Percentiles rank a stretch among this genome's conserved stretches.
phyloP scores from a whole-genome alignment of 495 filamentous ascomycete species.

The Trypethelium eluteriae region DNA sequence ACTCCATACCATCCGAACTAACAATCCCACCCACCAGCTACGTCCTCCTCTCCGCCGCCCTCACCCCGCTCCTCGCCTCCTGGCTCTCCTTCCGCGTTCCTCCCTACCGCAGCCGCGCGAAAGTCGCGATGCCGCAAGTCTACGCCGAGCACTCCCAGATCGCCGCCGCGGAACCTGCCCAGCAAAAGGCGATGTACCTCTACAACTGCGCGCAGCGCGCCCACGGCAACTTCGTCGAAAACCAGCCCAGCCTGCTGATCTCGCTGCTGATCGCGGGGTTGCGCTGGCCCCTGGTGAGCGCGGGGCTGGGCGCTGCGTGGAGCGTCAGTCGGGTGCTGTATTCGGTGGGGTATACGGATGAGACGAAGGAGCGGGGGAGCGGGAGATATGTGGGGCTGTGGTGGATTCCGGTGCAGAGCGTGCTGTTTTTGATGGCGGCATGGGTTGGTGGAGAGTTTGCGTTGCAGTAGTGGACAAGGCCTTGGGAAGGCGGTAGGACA shows the following conservation, averaged over 20 bases:
- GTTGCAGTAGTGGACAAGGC: background rate
- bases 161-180: constrained; percentile 21
- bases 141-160: constrained; percentile 33
- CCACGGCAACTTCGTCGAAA: constrained; percentile 39
- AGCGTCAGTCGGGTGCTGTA: constrained; percentile 31
- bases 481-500: background rate
- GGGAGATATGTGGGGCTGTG: background rate
- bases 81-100: constrained; percentile 34
- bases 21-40: constrained; percentile 25
- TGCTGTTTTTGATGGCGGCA: constrained; percentile 3
- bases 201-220: constrained; percentile 42
- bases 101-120: constrained; percentile 34
- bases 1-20: constrained; percentile 2
- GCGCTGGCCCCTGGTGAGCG: constrained; percentile 27
- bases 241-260: constrained; percentile 26
- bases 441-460: constrained; percentile 1
- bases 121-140: constrained; percentile 33
- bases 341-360: constrained; percentile 16
- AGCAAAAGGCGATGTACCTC: constrained; percentile 30
- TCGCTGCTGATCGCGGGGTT: constrained; percentile 36
- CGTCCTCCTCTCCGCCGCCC: constrained; percentile 31
- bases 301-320: constrained; percentile 31
- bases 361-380: background rate
- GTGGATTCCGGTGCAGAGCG: background rate
- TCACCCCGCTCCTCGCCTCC: constrained; percentile 29